Conservation (phyloP, 2,329 filamentous ascomycete species). For the Neofusicoccum laricinum region DNA sequence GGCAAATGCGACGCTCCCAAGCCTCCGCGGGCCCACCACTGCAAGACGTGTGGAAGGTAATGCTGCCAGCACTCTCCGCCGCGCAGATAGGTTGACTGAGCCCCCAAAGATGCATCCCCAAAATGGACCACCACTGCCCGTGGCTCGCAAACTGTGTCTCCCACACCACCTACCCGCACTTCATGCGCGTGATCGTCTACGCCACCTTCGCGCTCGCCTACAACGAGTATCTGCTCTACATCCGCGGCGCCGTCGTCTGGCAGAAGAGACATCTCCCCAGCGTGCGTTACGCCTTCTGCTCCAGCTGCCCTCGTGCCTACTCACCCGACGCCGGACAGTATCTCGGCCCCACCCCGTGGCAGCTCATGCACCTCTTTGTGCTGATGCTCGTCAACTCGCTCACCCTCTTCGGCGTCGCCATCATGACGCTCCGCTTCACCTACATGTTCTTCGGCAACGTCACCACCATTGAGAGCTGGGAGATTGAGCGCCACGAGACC, state of each 20-base stretch:
- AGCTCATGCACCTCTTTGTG: slow-evolving; percentile 61
- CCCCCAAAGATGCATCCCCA: slow-evolving; percentile 61
- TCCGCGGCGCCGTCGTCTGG: slow-evolving; percentile 62
- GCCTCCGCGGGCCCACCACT: slow-evolving; percentile 77
- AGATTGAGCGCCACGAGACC: slow-evolving; percentile 48
- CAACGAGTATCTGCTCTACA: slow-evolving; percentile 60
- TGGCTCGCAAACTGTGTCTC: slow-evolving; percentile 85
- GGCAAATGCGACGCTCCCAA: slow-evolving; percentile 72
- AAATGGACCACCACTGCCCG: slow-evolving; percentile 85
- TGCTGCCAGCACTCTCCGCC: not conserved
- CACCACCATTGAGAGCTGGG: slow-evolving; percentile 81
- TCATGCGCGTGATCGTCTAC: slow-evolving; percentile 73
- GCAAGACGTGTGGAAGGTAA: slow-evolving; percentile 66
- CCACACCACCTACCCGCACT: slow-evolving; percentile 77
- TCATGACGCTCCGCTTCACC: slow-evolving; percentile 63
- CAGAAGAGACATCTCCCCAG: slow-evolving; percentile 63
- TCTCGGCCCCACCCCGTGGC: slow-evolving; percentile 61
- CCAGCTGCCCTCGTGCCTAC: not conserved
- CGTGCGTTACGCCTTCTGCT: slow-evolving; percentile 39
- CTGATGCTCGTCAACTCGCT: slow-evolving; percentile 58
- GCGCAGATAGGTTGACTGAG: not conserved
- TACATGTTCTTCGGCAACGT: slow-evolving; percentile 29
- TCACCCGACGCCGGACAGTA: slow-evolving; percentile 45
- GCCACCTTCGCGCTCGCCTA: slow-evolving; percentile 62
- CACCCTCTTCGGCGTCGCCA: slow-evolving; percentile 59